A percentile compares a stretch with the other conserved stretches of the same genome.
Conservation (phyloP, 2,329 filamentous ascomycete genomes). For the Diaporthe citriasiana region DNA sequence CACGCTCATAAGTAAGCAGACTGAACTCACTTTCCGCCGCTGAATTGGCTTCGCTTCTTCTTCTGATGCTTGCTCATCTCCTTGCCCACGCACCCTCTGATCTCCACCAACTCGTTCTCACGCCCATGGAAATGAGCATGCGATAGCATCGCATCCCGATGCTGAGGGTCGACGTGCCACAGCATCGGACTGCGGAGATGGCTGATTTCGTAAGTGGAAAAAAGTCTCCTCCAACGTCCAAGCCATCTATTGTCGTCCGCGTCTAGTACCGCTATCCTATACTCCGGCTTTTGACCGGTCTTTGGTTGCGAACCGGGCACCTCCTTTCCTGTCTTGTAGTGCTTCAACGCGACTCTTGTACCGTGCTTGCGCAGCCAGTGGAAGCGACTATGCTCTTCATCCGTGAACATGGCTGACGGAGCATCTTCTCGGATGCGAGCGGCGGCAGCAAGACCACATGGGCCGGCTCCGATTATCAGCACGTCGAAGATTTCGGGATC, state of each 20-base stretch:
- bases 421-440: slow-evolving; percentile 79
- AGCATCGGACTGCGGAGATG: slow-evolving; percentile 86
- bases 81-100: slow-evolving; percentile 81
- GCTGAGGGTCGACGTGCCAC: slow-evolving; percentile 83
- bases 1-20: neutral
- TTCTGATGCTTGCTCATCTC: slow-evolving; percentile 85
- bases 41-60: slow-evolving; percentile 67
- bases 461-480: slow-evolving; percentile 80
- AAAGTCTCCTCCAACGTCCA: slow-evolving; percentile 77
- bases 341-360: slow-evolving; percentile 70
- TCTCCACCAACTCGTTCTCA: slow-evolving; percentile 77
- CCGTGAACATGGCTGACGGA: slow-evolving; percentile 84
- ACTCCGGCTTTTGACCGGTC: slow-evolving; percentile 44
- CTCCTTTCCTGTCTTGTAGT: slow-evolving; percentile 58
- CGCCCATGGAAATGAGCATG: slow-evolving; percentile 74
- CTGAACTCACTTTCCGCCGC: slow-evolving; percentile 58
- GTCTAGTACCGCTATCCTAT: slow-evolving; percentile 75
- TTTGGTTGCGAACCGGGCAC: slow-evolving; percentile 6
- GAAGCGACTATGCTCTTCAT: slow-evolving; percentile 86
- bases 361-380: slow-evolving; percentile 80
- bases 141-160: slow-evolving; percentile 80
- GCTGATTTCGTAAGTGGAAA: slow-evolving; percentile 76
- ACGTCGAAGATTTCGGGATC: slow-evolving; percentile 69
- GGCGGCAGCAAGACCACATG: slow-evolving; percentile 81
- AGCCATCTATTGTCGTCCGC: slow-evolving; percentile 76